Percentiles rank a stretch among this genome's conserved stretches.
Evolutionary conservation across 1,284 basidiomycete species (phyloP).

Genomic region (Puccinia coronata): DNA sequence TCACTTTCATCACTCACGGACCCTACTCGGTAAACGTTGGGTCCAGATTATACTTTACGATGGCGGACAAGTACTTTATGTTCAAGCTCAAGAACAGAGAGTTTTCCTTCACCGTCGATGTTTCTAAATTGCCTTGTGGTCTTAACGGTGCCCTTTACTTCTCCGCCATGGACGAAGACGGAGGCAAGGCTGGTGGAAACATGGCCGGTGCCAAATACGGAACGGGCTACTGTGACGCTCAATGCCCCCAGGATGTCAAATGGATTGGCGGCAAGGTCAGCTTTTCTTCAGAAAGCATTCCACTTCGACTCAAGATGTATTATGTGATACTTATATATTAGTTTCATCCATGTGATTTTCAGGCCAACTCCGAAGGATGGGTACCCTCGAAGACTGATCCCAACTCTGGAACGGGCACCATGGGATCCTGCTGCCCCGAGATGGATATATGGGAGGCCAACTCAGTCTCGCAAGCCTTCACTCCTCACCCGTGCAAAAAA

Average conservation of each 20-base stretch:
- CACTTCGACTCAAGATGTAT: not conserved
- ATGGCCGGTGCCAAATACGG: constrained; percentile 29
- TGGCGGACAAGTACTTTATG: constrained; percentile 29
- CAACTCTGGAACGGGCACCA: constrained; percentile 61
- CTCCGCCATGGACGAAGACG: constrained; percentile 56
- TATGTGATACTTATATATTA: not conserved
- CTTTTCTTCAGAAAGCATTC: not conserved
- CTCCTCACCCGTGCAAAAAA: constrained; percentile 21
- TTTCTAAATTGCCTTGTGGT: constrained; percentile 47
- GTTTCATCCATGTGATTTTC: constrained; percentile 52
- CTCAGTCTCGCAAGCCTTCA: constrained; percentile 31
- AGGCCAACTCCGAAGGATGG: constrained; percentile 57
- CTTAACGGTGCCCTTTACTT: constrained; percentile 61
- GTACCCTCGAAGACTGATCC: constrained; percentile 51
- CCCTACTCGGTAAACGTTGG: constrained; percentile 25
- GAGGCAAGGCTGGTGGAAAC: constrained; percentile 50
- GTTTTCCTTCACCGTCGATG: constrained; percentile 40
- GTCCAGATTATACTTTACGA: constrained; percentile 29
- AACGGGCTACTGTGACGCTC: constrained; percentile 59
- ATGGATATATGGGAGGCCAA: constrained; percentile 48
- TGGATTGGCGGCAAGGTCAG: constrained; percentile 65
- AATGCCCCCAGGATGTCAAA: constrained; percentile 63
- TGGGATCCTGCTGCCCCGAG: constrained; percentile 61
- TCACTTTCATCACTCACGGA: constrained; percentile 29
- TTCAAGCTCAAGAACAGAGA: constrained; percentile 44